Evolutionary conservation across 768 basidiomycete species (phyloP), one percentile per base, ranked within the genome.

Genomic region (Vararia minispora): DNA sequence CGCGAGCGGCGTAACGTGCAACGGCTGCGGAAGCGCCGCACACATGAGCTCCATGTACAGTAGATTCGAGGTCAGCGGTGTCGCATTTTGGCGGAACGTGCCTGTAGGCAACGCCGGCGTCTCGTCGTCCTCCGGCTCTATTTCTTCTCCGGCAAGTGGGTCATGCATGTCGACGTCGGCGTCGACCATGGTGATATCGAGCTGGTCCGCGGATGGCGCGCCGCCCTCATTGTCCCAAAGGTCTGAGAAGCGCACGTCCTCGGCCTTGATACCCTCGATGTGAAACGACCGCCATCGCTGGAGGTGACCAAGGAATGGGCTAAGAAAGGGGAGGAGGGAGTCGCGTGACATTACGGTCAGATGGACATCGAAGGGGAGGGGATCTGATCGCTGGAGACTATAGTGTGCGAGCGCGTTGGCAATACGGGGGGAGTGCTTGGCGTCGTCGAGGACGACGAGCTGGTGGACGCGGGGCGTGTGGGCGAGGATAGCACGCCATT

Each of bases 381-480:
- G 72, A 5, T 55, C 45, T 3, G 79, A 79, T 33, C 64, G 66
- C 39, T 57, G 50, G 22, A 70, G 58, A 76, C 75, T 85, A 0
- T 74, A 50, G 20, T 59, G 50, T 3, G 74, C 72, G 39, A 78
- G 71, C 0, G 55, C 44, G 33, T 63, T 69, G 16, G 72, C 63
- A 29, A 63, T 56, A 14, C 54, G 22, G 12, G 64, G 50, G 6
- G 56, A 45, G 24, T 59, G 59, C 5, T 48, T 44, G 5, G 52
- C 42, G n/a, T 73, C 69, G 52, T 69, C 56, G 40, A 86, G 58
- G 37, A 58, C 52, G 43, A 85, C 62, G 35, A 53, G 57, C 48
- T 73, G 74, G 83, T 81, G 86, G 32, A 77, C 50, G 22, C 61
- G 56, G 0, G 83, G 80, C 0, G 72, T 71, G 1, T 63, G 55